Base-by-base conservation (phyloP, 2,329 filamentous ascomycete species). In the Nannizziopsis arthrosporioides region DNA sequence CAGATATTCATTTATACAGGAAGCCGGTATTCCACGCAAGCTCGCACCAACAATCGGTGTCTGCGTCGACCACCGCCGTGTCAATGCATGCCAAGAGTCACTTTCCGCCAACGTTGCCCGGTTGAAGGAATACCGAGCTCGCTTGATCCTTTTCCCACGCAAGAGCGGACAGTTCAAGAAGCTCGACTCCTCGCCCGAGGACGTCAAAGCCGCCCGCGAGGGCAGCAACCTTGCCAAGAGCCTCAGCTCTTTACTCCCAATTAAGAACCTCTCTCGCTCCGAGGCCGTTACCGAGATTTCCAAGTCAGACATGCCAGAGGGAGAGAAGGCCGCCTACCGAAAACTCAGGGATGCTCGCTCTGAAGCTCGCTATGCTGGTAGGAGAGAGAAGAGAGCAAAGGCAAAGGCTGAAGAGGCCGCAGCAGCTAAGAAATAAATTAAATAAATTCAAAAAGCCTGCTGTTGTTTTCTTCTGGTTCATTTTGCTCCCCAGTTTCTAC, bases 71-170 rank as follows among this genome's bases (percentile, higher is more conserved):
- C 78, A 81, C 73, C 90, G 92, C 76, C 90, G 92, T 73, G 82
- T 86, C 77, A 98, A 96, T 81, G 84, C 94, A 67, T 92, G 84
- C 68, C 86, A 93, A 77, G 92, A 96, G 81, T 85, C 84, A 59
- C 83, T 96, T 64, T 79, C 86, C 71, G 78, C 79, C 78, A 98
- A 98, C 76, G 90, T 98, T 64, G 85, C 85, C 72, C 92, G 92
- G 68, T 87, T 98, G 69, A 89, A 95, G 81, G 87, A 87, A 70
- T 98, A 94, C 88, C 85, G 84, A 77, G 81, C 84, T 68, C 87
- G 88, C 68, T 77, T 98, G 67, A 94, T 98, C 71, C 81, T 98
- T 70, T 95, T 98, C 80, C 92, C 92, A 69, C 87, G 88, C 79
- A 88, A 86, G 75, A 81, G 81, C 70, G 89, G 89, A 75, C 82